Conservation (phyloP, 148 eudicot species). For the Limonium bicolor region DNA sequence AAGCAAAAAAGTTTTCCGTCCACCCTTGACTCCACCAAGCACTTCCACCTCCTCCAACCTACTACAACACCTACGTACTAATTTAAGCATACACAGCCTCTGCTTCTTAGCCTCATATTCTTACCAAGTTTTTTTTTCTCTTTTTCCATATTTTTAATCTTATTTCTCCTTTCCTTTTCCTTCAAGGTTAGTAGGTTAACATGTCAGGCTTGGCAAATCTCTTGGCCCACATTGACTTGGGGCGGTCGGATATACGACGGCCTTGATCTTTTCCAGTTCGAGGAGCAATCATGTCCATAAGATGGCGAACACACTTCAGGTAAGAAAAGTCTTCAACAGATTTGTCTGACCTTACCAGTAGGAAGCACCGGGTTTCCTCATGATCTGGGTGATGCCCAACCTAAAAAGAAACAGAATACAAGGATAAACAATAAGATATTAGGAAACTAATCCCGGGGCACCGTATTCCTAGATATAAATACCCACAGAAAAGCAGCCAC, state of each 20-base stretch:
- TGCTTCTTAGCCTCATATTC: neutral
- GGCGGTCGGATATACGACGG: too few relatives aligned
- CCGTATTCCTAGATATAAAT: too few relatives aligned
- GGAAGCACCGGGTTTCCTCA: constrained; percentile 51
- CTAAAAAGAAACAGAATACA: constrained; percentile 24
- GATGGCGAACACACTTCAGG: constrained; percentile 48
- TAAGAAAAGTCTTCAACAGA: constrained; percentile 71
- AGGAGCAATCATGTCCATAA: constrained; percentile 47
- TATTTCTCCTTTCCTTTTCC: constrained; percentile 17
- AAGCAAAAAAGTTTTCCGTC: too few relatives aligned
- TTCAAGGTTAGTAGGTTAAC: too few relatives aligned
- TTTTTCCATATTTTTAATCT: constrained; percentile 20
- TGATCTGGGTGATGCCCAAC: constrained; percentile 41
- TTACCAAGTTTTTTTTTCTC: neutral
- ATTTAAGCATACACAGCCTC: neutral
- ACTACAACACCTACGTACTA: neutral
- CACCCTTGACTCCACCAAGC: too few relatives aligned
- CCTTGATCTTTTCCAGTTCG: too few relatives aligned
- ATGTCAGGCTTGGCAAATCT: too few relatives aligned
- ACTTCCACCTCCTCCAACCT: neutral
- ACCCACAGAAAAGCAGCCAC: too few relatives aligned
- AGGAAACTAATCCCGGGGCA: too few relatives aligned
- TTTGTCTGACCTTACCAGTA: constrained; percentile 46
- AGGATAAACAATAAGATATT: too few relatives aligned
- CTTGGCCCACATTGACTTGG: constrained; percentile 32